These are phyloP conservation scores for Pyrus communis DNA, from an alignment of 306 rosid genomes.

Conservation along the genomic window DNA sequence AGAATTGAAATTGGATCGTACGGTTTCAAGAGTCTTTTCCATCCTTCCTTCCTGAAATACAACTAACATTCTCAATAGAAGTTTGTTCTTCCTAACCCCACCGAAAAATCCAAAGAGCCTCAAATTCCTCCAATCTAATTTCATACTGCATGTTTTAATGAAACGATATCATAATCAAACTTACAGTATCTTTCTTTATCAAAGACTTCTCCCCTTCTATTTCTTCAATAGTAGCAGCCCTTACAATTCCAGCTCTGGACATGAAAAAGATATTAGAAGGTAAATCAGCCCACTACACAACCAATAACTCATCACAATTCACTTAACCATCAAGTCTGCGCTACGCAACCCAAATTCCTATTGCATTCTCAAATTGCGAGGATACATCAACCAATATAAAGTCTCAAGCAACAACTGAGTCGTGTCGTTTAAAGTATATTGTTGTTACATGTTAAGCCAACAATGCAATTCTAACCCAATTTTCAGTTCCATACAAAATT, in stretches of 20 bases:
- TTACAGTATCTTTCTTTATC: slow-evolving; percentile 76
- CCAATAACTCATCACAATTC: background rate
- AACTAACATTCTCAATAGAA: background rate
- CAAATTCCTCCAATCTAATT: background rate
- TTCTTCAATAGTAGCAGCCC: slow-evolving; percentile 91
- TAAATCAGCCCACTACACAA: background rate
- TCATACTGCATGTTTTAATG: background rate
- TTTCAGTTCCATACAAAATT: background rate
- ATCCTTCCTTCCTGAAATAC: slow-evolving; percentile 61
- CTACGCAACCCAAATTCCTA: background rate
- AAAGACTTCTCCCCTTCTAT: slow-evolving; percentile 81
- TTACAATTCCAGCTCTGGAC: slow-evolving; percentile 42
- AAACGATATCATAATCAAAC: slow-evolving; percentile 7
- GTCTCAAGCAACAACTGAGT: background rate
- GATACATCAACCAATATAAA: background rate
- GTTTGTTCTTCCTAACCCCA: background rate
- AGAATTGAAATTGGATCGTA: slow-evolving; percentile 69
- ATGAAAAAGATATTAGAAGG: background rate
- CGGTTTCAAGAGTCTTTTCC: slow-evolving; percentile 77
- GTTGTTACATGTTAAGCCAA: background rate
- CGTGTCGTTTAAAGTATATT: background rate
- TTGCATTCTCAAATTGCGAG: background rate
- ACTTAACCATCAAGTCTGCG: background rate
- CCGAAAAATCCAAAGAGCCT: background rate
- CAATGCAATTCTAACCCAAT: background rate